Conservation (phyloP, 2,329 filamentous ascomycete genomes). For the Cladophialophora psammophila region DNA sequence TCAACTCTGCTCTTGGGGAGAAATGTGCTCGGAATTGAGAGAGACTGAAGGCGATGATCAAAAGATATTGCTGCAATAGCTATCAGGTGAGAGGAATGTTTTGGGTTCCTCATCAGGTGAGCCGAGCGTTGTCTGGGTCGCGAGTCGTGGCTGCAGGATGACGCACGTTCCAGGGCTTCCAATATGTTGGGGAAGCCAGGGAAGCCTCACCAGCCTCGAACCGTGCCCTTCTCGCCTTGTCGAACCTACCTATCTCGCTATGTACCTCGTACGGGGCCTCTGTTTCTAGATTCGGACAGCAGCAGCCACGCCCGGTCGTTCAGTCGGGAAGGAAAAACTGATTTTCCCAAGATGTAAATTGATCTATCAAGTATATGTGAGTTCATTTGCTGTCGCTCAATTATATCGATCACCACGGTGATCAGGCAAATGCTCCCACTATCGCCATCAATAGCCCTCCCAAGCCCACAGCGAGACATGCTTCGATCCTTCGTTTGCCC, state of each 20-base stretch:
- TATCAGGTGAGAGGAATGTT: conserved; percentile 6
- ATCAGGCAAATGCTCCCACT: conserved; percentile 69
- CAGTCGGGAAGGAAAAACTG: too few relatives aligned
- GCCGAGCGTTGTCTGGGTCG: not conserved
- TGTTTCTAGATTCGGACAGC: too few relatives aligned
- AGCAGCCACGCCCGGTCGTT: too few relatives aligned
- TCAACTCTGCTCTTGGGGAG: not conserved
- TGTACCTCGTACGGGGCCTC: too few relatives aligned
- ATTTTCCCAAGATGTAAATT: not conserved
- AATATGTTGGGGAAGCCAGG: not conserved
- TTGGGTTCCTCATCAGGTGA: conserved; percentile 9
- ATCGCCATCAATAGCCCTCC: conserved; percentile 70
- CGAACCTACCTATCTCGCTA: too few relatives aligned
- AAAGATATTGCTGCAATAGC: not conserved
- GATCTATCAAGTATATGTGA: not conserved
- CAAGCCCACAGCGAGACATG: conserved; percentile 66
- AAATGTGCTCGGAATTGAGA: not conserved
- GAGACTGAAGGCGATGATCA: not conserved
- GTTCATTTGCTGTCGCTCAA: not conserved
- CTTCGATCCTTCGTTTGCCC: conserved; percentile 66
- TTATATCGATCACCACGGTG: too few relatives aligned
- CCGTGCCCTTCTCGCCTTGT: too few relatives aligned
- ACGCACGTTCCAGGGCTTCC: not conserved
- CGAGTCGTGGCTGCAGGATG: conserved; percentile 9
- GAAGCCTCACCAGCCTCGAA: too few relatives aligned